A percentile compares a stretch with the other conserved stretches of the same genome.
Conservation (phyloP, 371 early-diverging fungal species). For the Polyrhizophydium stewartii region DNA sequence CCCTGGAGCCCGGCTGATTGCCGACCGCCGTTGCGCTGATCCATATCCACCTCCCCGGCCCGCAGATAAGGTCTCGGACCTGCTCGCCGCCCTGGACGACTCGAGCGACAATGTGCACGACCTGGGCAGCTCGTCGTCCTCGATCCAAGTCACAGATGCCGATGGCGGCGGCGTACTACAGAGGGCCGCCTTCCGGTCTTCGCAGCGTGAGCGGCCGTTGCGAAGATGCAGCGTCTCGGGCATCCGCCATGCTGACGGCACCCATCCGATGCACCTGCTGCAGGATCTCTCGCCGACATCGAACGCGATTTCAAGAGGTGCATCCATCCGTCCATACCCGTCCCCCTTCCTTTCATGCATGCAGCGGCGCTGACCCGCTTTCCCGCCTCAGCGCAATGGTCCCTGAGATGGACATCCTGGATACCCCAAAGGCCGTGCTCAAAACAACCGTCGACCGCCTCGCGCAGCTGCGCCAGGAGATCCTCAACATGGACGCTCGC, state of each 20-base stretch:
- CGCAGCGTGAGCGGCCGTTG: no score
- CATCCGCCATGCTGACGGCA: no score
- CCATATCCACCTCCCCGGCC: not conserved
- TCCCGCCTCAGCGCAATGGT: constrained; percentile 21
- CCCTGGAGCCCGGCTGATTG: not conserved
- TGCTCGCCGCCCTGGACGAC: not conserved
- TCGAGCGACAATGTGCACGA: not conserved
- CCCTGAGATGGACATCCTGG: constrained; percentile 62
- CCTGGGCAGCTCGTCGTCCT: not conserved
- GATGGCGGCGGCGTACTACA: no score
- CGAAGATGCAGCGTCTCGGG: no score
- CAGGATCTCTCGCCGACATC: not conserved
- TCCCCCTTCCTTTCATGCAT: no score
- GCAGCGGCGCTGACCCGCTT: no score
- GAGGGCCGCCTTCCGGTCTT: no score
- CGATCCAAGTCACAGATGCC: no score
- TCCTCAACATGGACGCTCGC: constrained; percentile 22
- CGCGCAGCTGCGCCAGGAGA: constrained; percentile 52
- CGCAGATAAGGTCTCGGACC: not conserved
- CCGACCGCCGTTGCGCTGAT: not conserved
- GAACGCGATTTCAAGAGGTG: not conserved
- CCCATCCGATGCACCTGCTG: no score
- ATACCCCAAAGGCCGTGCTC: constrained; percentile 56
- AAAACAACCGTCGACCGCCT: constrained; percentile 59
- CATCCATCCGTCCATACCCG: no score